A percentile compares a stretch with the other conserved stretches of the same genome.
phyloP scores from a whole-genome alignment of 345 rosid species.

The Syzygium oleosum region DNA sequence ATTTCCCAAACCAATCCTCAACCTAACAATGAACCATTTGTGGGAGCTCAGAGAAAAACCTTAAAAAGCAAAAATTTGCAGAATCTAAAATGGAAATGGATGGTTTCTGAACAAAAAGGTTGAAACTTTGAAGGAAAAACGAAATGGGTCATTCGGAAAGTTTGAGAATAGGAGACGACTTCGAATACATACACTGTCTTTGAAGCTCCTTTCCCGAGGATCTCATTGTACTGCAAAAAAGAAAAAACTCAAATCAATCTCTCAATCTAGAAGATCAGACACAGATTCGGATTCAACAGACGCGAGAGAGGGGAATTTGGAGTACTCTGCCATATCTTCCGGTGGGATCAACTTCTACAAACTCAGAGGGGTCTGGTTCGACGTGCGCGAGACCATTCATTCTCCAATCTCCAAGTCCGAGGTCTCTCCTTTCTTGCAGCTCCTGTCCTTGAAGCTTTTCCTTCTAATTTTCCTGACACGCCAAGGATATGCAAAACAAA shows the following conservation, averaged over 20 bases:
- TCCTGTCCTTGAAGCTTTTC: not conserved
- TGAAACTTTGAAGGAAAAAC: constrained; percentile 8
- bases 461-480: not conserved
- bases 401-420: not conserved
- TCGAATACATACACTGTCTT: constrained; percentile 71
- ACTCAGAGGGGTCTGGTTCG: constrained; percentile 50
- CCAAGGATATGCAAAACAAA: not conserved
- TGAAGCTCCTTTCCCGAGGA: constrained; percentile 97
- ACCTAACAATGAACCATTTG: constrained; percentile 11
- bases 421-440: not conserved
- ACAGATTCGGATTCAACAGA: not conserved
- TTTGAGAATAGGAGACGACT: constrained; percentile 5
- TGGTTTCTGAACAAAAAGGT: not conserved
- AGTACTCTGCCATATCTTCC: constrained; percentile 96
- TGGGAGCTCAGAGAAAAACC: constrained; percentile 2
- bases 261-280: not conserved
- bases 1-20: constrained; percentile 13
- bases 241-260: not conserved
- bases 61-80: not conserved
- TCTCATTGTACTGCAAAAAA: constrained; percentile 67
- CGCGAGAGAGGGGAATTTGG: not conserved
- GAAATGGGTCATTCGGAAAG: constrained; percentile 12
- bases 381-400: constrained; percentile 57
- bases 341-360: constrained; percentile 95
- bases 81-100: not conserved